Conservation (phyloP, 768 basidiomycete species). For the Fomitopsis serialis region DNA sequence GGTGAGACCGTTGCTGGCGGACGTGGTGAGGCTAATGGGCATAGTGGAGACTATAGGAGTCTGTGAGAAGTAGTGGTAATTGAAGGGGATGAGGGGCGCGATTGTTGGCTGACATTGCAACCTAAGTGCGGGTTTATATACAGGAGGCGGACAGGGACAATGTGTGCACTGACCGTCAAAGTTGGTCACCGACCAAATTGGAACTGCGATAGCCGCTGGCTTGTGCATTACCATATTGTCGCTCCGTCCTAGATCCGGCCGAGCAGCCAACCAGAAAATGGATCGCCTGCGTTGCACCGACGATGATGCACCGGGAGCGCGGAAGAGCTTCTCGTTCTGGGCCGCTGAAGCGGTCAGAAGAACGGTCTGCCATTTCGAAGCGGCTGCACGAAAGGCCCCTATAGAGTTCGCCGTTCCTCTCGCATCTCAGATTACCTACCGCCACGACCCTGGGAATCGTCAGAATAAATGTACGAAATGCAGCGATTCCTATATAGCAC, state of each 20-base stretch:
- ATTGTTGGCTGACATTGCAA: background rate
- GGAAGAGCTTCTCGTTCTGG: background rate
- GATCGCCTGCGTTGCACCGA: background rate
- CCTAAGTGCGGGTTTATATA: background rate
- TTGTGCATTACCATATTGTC: background rate
- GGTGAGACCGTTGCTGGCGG: background rate
- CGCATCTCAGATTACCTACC: background rate
- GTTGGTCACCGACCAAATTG: background rate
- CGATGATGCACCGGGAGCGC: background rate
- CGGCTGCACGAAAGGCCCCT: background rate
- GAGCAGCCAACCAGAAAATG: background rate
- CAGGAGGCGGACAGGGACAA: background rate
- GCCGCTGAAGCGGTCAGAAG: background rate
- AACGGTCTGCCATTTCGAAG: background rate
- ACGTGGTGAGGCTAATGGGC: background rate
- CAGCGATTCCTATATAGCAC: too few relatives aligned
- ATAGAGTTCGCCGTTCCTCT: background rate
- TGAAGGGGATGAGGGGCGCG: background rate
- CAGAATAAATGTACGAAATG: background rate
- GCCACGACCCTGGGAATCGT: background rate
- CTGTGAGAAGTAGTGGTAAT: background rate
- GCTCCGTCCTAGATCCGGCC: constrained; percentile 1
- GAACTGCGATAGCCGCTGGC: background rate
- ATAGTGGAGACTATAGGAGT: background rate
- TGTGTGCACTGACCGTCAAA: background rate